Percentiles rank a stretch among this genome's conserved stretches.
Evolutionary conservation across 345 rosid genomes (phyloP).

Genomic region (Odontarrhena argentea): DNA sequence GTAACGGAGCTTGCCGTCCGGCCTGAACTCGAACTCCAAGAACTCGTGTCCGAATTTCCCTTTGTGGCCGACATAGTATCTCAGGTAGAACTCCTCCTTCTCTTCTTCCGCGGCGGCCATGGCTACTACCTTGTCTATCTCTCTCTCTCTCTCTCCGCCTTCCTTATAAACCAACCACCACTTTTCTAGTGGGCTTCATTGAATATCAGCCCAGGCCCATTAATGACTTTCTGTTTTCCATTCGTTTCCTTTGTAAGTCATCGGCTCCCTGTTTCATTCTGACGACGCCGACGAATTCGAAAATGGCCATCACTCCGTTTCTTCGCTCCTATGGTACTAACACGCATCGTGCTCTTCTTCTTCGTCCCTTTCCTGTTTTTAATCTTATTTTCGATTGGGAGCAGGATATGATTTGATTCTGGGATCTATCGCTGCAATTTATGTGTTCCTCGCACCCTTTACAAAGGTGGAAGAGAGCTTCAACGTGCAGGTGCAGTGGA

Average conservation of each 20-base stretch:
- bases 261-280: background rate
- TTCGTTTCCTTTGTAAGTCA: background rate
- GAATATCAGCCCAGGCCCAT: slow-evolving; percentile 20
- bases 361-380: background rate
- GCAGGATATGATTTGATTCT: slow-evolving; percentile 79
- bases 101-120: slow-evolving; percentile 72
- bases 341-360: background rate
- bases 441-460: slow-evolving; percentile 71
- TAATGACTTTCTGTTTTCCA: background rate
- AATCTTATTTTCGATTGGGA: background rate
- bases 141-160: background rate
- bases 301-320: slow-evolving; percentile 35
- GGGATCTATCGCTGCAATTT: slow-evolving; percentile 79
- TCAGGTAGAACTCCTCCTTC: slow-evolving; percentile 84
- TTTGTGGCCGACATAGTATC: slow-evolving; percentile 97
- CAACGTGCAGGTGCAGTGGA: slow-evolving; percentile 66
- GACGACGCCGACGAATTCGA: slow-evolving; percentile 46
- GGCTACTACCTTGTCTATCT: background rate
- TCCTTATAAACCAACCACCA: background rate
- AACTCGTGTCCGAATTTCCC: slow-evolving; percentile 99
- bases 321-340: slow-evolving; percentile 51
- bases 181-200: slow-evolving; percentile 18
- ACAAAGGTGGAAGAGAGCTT: slow-evolving; percentile 99
- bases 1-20: slow-evolving; percentile 95
- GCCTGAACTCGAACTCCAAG: slow-evolving; percentile 95